Percentiles rank a stretch among this genome's conserved stretches.
phyloP scores from a whole-genome alignment of 2,329 filamentous ascomycete species.

The Calonectria pteridis region DNA sequence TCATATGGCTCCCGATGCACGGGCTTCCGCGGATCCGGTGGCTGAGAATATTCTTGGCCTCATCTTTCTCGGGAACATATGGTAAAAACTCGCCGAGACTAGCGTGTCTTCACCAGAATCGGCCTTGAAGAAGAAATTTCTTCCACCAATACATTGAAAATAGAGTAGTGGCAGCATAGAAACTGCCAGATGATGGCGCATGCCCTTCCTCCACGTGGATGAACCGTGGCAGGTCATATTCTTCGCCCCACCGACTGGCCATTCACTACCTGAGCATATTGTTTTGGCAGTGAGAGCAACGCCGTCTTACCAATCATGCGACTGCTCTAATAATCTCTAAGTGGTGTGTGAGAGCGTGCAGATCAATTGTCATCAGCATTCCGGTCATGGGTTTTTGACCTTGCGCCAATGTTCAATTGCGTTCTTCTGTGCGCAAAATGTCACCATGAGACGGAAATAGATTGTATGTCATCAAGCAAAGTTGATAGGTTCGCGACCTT shows the following conservation, averaged over 20 bases:
- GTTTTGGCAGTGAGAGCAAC: too few species aligned
- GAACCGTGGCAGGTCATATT: neutral
- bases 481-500: neutral
- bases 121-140: too few species aligned
- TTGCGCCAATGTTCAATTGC: neutral
- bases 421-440: neutral
- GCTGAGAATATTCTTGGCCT: neutral
- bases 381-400: neutral
- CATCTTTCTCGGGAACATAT: neutral
- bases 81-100: too few species aligned
- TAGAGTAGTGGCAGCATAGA: neutral
- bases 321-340: neutral
- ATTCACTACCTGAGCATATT: too few species aligned
- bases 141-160: neutral
- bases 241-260: neutral
- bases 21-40: neutral
- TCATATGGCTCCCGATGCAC: neutral
- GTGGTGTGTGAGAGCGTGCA: neutral
- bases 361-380: neutral
- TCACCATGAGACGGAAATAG: neutral
- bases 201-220: neutral
- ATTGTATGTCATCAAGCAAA: neutral
- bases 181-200: neutral
- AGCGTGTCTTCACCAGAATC: too few species aligned
- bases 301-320: too few species aligned